Evolutionary conservation across 352 stramenopile species (phyloP).

Genomic region (Phytopythium aichiense): DNA sequence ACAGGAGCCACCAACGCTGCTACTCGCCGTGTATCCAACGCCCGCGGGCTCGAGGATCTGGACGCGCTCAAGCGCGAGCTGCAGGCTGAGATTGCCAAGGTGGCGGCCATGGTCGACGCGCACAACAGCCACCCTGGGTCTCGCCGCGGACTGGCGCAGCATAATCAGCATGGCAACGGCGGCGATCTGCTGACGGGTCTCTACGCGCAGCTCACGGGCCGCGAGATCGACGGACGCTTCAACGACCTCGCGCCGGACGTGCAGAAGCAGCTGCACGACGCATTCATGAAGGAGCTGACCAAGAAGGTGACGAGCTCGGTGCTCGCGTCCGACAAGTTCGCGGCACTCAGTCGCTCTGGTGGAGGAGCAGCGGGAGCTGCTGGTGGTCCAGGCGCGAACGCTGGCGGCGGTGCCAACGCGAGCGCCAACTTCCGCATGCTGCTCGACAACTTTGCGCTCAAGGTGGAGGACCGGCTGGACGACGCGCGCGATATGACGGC

Average conservation of each 20-base stretch:
- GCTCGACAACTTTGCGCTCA: slow-evolving; percentile 70
- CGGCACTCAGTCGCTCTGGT: slow-evolving; percentile 2
- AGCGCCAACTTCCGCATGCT: slow-evolving; percentile 69
- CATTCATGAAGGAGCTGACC: slow-evolving; percentile 67
- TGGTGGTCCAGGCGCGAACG: slow-evolving; percentile 3
- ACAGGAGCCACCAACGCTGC: not conserved
- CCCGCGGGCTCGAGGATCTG: slow-evolving; percentile 24
- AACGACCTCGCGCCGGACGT: slow-evolving; percentile 31
- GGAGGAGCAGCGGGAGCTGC: slow-evolving; percentile 4
- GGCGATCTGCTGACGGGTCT: slow-evolving; percentile 51
- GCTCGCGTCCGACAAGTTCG: slow-evolving; percentile 42
- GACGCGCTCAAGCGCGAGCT: slow-evolving; percentile 47
- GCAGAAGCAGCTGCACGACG: slow-evolving; percentile 66
- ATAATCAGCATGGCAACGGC: slow-evolving; percentile 12
- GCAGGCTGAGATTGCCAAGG: slow-evolving; percentile 46
- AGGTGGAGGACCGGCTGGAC: slow-evolving; percentile 63
- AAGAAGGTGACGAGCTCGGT: slow-evolving; percentile 70
- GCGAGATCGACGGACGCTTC: slow-evolving; percentile 46
- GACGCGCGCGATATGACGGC: slow-evolving; percentile 55
- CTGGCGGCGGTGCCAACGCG: slow-evolving; percentile 19
- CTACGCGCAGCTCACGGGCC: slow-evolving; percentile 52
- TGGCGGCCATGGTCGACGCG: slow-evolving; percentile 17
- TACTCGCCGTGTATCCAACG: slow-evolving; percentile 1
- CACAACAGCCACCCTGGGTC: not conserved
- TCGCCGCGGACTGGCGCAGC: not conserved